phyloP scores from a whole-genome alignment of 768 basidiomycete species.

The Lactarius deliciosus region DNA sequence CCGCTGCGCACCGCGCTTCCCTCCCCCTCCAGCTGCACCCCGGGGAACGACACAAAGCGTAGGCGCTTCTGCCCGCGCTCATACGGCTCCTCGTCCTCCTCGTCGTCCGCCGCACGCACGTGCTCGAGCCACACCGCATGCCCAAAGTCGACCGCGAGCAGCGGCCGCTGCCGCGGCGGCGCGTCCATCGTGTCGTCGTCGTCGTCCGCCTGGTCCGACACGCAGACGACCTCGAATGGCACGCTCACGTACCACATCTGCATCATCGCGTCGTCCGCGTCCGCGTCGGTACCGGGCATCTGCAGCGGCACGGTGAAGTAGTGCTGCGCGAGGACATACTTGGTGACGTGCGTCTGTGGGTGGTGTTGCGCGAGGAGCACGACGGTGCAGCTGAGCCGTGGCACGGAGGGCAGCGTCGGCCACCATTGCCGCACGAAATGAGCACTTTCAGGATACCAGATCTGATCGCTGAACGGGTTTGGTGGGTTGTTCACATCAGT shows the following conservation, averaged over 20 bases:
- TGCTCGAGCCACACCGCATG: constrained; percentile 85
- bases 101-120: constrained; percentile 37
- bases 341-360: constrained; percentile 54
- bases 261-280: constrained; percentile 56
- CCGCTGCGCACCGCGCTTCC: constrained; percentile 25
- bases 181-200: constrained; percentile 43
- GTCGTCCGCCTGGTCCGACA: constrained; percentile 46
- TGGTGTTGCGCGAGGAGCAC: constrained; percentile 65
- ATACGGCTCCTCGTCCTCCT: constrained; percentile 33
- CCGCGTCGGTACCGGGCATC: constrained; percentile 10
- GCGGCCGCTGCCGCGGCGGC: constrained; percentile 51
- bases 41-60: constrained; percentile 71
- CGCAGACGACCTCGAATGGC: constrained; percentile 71
- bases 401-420: constrained; percentile 64
- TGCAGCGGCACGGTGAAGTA: constrained; percentile 69
- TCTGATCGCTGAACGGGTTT: constrained; percentile 66
- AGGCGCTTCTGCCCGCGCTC: constrained; percentile 48
- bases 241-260: constrained; percentile 68
- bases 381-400: constrained; percentile 69
- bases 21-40: constrained; percentile 43
- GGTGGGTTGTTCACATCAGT: constrained; percentile 27
- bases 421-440: constrained; percentile 84
- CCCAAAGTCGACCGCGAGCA: constrained; percentile 85
- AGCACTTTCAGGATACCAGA: constrained; percentile 71
- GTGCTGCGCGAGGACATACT: constrained; percentile 70